phyloP scores from a whole-genome alignment of 306 rosid species.

The Herpetospermum pedunculosum region DNA sequence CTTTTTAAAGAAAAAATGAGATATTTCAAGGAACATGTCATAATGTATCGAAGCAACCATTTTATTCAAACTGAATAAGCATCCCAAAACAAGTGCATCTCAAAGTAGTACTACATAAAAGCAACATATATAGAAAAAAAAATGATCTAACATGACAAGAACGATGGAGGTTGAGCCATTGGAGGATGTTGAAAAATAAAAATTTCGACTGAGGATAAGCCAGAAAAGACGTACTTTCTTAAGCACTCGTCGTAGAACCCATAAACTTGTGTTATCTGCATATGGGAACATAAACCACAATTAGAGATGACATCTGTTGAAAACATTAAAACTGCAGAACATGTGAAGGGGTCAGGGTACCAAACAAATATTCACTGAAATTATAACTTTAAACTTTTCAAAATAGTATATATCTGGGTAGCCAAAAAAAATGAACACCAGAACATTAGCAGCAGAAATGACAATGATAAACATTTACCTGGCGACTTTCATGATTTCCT shows the following conservation, averaged over 20 bases:
- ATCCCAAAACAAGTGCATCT: neutral
- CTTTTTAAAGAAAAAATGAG: neutral
- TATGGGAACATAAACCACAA: conserved; percentile 10
- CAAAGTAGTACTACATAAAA: neutral
- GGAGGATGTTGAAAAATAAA: neutral
- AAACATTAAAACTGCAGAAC: neutral
- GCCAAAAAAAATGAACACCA: neutral
- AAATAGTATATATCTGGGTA: neutral
- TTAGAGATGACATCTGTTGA: conserved; percentile 10
- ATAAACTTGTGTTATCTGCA: conserved; percentile 98
- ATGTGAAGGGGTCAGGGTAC: neutral
- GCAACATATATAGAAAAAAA: neutral
- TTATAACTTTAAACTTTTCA: neutral
- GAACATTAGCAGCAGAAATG: neutral
- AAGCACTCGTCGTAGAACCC: conserved; percentile 94
- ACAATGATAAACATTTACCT: conserved; percentile 33
- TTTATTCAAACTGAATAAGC: neutral
- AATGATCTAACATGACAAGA: conserved; percentile 1
- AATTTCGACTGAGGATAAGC: neutral
- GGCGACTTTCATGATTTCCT: conserved; percentile 99
- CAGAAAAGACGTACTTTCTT: conserved; percentile 57
- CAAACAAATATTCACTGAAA: neutral
- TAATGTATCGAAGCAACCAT: neutral
- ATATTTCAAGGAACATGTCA: neutral
- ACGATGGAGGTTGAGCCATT: neutral